A percentile compares a stretch with the other conserved stretches of the same genome.
phyloP scores from a whole-genome alignment of 2,329 filamentous ascomycete species.

The Alternaria infectoria region DNA sequence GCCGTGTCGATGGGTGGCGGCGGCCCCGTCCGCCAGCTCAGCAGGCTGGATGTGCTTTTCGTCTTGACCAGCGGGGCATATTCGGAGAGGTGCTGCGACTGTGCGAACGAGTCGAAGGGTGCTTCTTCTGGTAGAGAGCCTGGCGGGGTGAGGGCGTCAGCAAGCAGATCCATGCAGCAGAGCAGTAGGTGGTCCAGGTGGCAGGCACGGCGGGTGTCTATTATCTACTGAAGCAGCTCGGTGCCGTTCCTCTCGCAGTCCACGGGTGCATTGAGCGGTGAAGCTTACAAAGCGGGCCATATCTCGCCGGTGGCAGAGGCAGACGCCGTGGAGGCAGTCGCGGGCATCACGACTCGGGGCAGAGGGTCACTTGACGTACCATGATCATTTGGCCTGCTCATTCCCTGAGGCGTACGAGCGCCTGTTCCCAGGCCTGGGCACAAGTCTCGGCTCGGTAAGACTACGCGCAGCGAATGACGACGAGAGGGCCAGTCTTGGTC shows the following conservation, averaged over 20 bases:
- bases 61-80: conserved; percentile 54
- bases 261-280: conserved; percentile 2
- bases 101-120: conserved; percentile 28
- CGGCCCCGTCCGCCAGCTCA: conserved; percentile 39
- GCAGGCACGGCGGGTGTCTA: neutral
- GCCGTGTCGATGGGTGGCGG: conserved; percentile 59
- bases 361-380: conserved; percentile 37
- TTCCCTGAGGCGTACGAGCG: conserved; percentile 42
- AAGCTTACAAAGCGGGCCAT: conserved; percentile 4
- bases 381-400: conserved; percentile 51
- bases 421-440: conserved; percentile 31
- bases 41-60: conserved; percentile 58
- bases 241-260: conserved; percentile 2
- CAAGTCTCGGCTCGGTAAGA: conserved; percentile 21
- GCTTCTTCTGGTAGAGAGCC: conserved; percentile 44
- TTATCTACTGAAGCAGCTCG: neutral
- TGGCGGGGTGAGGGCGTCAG: conserved; percentile 38
- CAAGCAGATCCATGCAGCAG: conserved; percentile 26
- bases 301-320: neutral
- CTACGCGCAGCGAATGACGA: conserved; percentile 14
- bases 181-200: neutral
- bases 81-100: conserved; percentile 29
- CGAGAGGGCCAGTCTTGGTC: conserved; percentile 6
- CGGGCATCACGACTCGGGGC: neutral
- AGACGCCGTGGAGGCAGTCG: neutral